Base-by-base conservation (phyloP, 768 basidiomycete genomes). In the Macrolepiota dolichaula region DNA sequence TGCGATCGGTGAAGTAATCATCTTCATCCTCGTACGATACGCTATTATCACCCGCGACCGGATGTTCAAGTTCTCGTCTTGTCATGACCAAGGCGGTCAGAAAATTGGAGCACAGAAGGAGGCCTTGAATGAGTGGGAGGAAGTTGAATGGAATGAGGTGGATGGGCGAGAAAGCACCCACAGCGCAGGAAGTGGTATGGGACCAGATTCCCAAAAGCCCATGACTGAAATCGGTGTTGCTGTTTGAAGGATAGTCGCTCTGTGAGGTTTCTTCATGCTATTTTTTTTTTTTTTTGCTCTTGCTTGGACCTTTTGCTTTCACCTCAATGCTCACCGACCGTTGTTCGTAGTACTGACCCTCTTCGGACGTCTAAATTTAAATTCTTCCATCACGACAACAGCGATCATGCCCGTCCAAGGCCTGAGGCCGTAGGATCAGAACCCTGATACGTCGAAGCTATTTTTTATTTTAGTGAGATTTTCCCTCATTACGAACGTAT, bases 11-110 rank as follows among this genome's bases (percentile, higher is more conserved):
- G 82, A 81, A 44, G 69, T 71, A 49, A 54, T 89, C 57, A 67
- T 86, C 17, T 90, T 89, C 65, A 49, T 69, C n/a, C 25, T 86
- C 55, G 80, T 81, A 12, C 76, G 77, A 27, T 76, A 72, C 2
- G 11, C 78, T 9, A 74, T 76, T 15, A 17, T 70, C 9, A 57
- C 82, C 1, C 80, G 85, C 15, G 49, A 63, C 19, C 51, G 22
- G n/a, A 25, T 57, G 17, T 53, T 10, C 24, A 40, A 27, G 29
- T 54, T 38, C 40, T 46, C 50, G 9, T 19, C 36, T 13, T 38
- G 27, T 2, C 49, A 51, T 38, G 61, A 27, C 19, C 25, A 53
- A n/a, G 51, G 24, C 44, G 22, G 7, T 9, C 19, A 59, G 32
- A 38, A 15, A 4, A 3, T 17, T 12, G 17, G 12, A 35, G 11